Conservation (phyloP, 805 yeast genomes). For the Lipomyces mesembrius region DNA sequence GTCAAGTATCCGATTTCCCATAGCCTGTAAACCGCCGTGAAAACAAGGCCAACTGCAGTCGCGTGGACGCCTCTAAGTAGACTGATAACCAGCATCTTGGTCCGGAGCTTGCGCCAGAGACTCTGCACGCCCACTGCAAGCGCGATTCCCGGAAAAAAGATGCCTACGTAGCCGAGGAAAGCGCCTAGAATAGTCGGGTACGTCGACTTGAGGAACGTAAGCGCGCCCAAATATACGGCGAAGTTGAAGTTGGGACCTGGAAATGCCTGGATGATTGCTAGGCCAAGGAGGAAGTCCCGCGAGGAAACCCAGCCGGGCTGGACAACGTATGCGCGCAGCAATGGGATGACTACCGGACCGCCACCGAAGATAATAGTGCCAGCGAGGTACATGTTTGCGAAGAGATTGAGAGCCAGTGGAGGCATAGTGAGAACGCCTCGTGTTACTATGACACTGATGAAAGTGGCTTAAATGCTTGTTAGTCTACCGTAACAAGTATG, state of each 20-base stretch:
- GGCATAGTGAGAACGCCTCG: not conserved
- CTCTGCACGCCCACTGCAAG: constrained; percentile 20
- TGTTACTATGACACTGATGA: constrained; percentile 2
- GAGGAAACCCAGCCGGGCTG: constrained; percentile 29
- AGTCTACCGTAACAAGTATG: not conserved
- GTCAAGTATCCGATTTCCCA: constrained; percentile 25
- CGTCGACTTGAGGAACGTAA: constrained; percentile 14
- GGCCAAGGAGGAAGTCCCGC: constrained; percentile 27
- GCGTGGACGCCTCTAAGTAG: constrained; percentile 27
- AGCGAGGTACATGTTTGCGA: constrained; percentile 27
- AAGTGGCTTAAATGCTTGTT: not conserved
- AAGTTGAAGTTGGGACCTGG: constrained; percentile 33
- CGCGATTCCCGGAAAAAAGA: constrained; percentile 26
- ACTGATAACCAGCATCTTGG: constrained; percentile 9
- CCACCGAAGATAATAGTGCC: constrained; percentile 33
- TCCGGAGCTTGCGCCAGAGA: constrained; percentile 20
- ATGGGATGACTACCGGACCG: constrained; percentile 32
- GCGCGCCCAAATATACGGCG: constrained; percentile 27
- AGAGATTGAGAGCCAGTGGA: constrained; percentile 13
- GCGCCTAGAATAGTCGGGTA: constrained; percentile 18
- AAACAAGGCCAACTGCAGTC: constrained; percentile 23
- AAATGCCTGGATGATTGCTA: constrained; percentile 29
- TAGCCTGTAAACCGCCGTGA: constrained; percentile 25
- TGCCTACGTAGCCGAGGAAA: constrained; percentile 20
- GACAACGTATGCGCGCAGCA: constrained; percentile 29